Percentiles rank a stretch among this genome's conserved stretches.
Conservation (phyloP, 306 rosid species). For the Ormosia semicastrata region DNA sequence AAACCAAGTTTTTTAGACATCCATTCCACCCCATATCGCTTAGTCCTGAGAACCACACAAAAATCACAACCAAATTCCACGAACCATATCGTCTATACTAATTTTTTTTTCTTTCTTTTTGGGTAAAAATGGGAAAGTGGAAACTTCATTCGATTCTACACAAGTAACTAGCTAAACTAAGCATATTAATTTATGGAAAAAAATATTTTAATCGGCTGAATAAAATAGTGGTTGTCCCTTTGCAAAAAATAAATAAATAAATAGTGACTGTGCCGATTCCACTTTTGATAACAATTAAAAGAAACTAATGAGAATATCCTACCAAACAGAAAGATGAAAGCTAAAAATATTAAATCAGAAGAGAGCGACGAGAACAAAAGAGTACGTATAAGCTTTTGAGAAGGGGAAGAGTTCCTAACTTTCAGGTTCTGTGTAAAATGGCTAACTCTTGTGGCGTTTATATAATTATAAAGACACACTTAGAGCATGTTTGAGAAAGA, state of each 20-base stretch:
- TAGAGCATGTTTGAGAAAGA: too few species aligned
- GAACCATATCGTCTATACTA: background rate
- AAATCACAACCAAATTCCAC: background rate
- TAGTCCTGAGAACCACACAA: background rate
- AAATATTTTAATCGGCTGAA: too few species aligned
- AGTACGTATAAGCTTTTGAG: background rate
- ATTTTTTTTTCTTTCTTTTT: background rate
- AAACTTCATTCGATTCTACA: background rate
- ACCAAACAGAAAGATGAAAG: background rate
- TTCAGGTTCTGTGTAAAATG: background rate
- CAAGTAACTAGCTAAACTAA: background rate
- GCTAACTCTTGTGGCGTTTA: background rate
- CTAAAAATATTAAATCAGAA: background rate
- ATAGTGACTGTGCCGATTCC: background rate
- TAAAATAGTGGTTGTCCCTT: background rate
- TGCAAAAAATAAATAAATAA: background rate
- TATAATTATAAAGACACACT: background rate
- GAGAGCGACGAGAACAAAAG: background rate
- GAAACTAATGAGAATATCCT: background rate
- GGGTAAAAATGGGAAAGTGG: background rate
- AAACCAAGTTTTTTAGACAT: background rate
- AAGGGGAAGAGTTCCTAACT: background rate
- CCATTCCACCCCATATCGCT: constrained; percentile 20
- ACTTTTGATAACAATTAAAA: background rate
- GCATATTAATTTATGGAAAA: background rate